Base-by-base conservation (phyloP, 2,329 filamentous ascomycete species). In the Didymellaceae sp. region DNA sequence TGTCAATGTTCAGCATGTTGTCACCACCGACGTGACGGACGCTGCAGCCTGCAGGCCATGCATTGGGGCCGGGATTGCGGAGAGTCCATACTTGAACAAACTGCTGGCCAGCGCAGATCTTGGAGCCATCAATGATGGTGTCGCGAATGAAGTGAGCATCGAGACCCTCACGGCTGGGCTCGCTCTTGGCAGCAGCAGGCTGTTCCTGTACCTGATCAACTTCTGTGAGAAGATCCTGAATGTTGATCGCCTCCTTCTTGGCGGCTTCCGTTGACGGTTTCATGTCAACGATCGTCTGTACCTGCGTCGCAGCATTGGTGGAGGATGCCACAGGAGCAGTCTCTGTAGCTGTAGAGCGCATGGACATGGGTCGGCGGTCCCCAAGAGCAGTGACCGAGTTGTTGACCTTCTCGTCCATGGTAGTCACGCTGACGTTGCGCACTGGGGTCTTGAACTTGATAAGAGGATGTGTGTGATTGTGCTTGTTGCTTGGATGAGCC, bases 381-480 rank as follows among this genome's bases (percentile, higher is more conserved):
- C 91, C 91, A 82, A 96, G 86, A n/a, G 83, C 81, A 68, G 89
- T 82, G 33, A 75, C 75, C 52, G 84, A 80, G 41, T 88, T 88
- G 61, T 86, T 79, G 52, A 82, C 82, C 63, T 91, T 86, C 74
- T 96, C 90, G 44, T 88, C 88, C 57, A 88, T 81, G 7, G 93
- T 97, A 40, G 86, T 92, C 43, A 99, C 89, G 55, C 85, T 92
- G 26, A 96, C 90, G 61, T 90, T 88, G 61, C 90, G 89, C 39
- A 99, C 88, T 8, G 93, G 89, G 2, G 90, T 95, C 82, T 91
- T 96, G 80, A 99, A 91, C 78, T 96, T 97, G 79, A 99, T 91
- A 63, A 99, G 79, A 21, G 94, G 94, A 66, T 99, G 94, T n/a
- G 92, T 96, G 74, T 86, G 87, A 80, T 97, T 97, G 79, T 99